Percentiles rank a stretch among this genome's conserved stretches.
phyloP scores from a whole-genome alignment of 2,329 filamentous ascomycete species.

The Neonectria sp. region DNA sequence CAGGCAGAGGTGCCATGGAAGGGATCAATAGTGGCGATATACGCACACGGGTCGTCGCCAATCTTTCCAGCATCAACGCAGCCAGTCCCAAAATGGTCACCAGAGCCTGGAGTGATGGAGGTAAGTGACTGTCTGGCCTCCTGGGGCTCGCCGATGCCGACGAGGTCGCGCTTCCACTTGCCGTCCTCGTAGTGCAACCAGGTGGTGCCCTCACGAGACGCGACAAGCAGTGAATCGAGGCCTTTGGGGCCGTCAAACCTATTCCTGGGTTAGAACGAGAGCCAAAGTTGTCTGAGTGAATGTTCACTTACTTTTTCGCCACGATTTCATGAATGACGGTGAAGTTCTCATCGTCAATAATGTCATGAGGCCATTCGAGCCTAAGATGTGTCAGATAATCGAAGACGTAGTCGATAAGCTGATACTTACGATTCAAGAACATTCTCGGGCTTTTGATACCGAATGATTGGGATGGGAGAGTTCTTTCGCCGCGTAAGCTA shows the following conservation, averaged over 20 bases:
- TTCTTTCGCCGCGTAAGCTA: not conserved
- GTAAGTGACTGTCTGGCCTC: slow-evolving; percentile 8
- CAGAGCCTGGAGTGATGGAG: slow-evolving; percentile 14
- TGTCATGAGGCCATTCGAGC: not conserved
- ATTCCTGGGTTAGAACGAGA: not conserved
- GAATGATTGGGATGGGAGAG: not conserved
- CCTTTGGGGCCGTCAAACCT: not conserved
- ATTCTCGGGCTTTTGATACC: not conserved
- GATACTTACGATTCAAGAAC: not conserved
- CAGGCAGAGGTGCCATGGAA: slow-evolving; percentile 10
- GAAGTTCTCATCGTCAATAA: not conserved
- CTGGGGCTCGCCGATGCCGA: slow-evolving; percentile 21
- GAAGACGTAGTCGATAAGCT: not conserved
- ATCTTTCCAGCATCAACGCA: slow-evolving; percentile 18
- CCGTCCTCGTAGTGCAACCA: slow-evolving; percentile 24
- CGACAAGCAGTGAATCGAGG: slow-evolving; percentile 22
- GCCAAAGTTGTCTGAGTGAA: too few relatives aligned
- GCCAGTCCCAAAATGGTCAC: slow-evolving; percentile 23
- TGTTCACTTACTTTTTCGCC: not conserved
- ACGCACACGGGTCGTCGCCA: slow-evolving; percentile 25
- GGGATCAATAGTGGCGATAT: slow-evolving; percentile 13
- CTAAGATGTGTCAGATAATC: not conserved
- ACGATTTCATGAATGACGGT: not conserved
- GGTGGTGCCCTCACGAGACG: slow-evolving; percentile 19
- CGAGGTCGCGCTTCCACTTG: slow-evolving; percentile 21